Percentiles rank a stretch among this genome's conserved stretches.
Evolutionary conservation across 148 eudicot genomes (phyloP).

Genomic region (Arbutus unedo): DNA sequence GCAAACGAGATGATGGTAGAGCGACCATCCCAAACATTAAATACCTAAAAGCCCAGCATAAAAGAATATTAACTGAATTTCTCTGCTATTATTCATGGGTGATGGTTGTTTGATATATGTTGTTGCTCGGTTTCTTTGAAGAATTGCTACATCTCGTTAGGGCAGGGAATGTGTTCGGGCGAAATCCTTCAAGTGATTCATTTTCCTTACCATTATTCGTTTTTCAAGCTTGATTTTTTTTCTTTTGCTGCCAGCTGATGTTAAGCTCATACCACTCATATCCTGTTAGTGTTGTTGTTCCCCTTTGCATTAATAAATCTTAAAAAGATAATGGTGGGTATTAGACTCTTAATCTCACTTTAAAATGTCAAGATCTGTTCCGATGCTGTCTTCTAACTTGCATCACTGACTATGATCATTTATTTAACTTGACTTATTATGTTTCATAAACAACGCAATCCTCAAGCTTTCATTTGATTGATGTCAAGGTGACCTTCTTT

Average conservation of each 20-base stretch:
- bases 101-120: neutral
- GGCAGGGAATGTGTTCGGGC: neutral
- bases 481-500: neutral
- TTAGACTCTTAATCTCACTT: neutral
- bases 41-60: too few relatives aligned
- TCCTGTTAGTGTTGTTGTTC: too few relatives aligned
- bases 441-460: neutral
- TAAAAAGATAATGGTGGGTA: neutral
- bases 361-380: neutral
- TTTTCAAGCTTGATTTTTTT: neutral
- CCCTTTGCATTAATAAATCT: neutral
- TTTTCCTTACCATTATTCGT: neutral
- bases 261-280: neutral
- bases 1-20: too few relatives aligned
- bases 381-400: neutral
- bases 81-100: neutral
- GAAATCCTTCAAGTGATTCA: neutral
- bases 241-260: neutral
- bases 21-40: too few relatives aligned
- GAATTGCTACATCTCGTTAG: neutral
- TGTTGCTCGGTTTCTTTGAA: neutral
- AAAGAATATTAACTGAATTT: too few relatives aligned
- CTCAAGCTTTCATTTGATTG: neutral
- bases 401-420: neutral
- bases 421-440: neutral